A percentile compares a stretch with the other conserved stretches of the same genome.
These are phyloP conservation scores for Trichoderma endophyticum DNA, from an alignment of 2,329 filamentous ascomycete species.

Conservation along the genomic window DNA sequence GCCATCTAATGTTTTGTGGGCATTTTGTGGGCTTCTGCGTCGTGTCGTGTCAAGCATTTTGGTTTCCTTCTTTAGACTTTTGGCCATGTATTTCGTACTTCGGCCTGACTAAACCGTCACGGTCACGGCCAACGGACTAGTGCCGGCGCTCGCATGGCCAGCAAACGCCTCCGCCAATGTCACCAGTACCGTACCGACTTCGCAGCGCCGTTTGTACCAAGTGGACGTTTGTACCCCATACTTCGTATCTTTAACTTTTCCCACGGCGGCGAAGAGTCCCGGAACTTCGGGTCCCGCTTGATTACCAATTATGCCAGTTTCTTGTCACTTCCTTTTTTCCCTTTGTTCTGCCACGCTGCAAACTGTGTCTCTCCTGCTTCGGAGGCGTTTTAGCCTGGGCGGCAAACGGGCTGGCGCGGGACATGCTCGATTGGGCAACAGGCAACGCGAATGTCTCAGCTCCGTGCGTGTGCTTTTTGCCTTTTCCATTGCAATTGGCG, in stretches of 20 bases:
- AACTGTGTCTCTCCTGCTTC: neutral
- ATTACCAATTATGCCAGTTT: neutral
- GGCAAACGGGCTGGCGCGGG: slow-evolving; percentile 2
- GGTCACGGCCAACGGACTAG: neutral
- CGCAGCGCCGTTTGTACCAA: neutral
- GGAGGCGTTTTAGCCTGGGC: slow-evolving; percentile 9
- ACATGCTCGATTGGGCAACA: neutral
- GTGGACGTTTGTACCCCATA: neutral
- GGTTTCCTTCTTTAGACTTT: neutral
- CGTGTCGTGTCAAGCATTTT: neutral
- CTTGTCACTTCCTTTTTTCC: neutral
- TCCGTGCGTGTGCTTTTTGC: neutral
- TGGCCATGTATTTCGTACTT: neutral
- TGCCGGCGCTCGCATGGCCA: neutral
- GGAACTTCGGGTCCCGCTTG: neutral
- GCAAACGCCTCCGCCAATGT: neutral
- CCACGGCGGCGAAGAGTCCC: neutral
- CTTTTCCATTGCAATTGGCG: neutral
- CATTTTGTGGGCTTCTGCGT: neutral
- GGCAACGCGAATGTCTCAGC: neutral
- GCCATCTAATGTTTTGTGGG: neutral
- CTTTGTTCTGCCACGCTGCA: neutral
- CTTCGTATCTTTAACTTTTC: slow-evolving; percentile 13
- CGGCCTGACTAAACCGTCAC: neutral
- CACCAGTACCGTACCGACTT: neutral